Evolutionary conservation across 2,329 filamentous ascomycete species (phyloP).

Genomic region (Stemphylium lycopersici): DNA sequence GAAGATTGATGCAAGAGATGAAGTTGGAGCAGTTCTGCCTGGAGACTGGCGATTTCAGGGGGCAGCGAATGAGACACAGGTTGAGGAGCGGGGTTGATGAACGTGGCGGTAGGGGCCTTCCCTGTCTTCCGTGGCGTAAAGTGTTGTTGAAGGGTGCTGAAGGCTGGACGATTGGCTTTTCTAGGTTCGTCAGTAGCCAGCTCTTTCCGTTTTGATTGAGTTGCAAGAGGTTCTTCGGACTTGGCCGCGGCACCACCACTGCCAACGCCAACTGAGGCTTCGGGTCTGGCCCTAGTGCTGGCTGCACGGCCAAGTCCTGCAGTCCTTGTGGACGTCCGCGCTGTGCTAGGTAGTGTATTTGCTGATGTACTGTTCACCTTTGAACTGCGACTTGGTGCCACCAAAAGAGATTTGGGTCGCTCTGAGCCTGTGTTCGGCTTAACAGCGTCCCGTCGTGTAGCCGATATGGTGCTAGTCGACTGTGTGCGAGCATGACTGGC

Average conservation of each 20-base stretch:
- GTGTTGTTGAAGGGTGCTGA: conserved; percentile 49
- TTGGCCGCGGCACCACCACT: conserved; percentile 13
- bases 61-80: conserved; percentile 28
- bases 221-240: conserved; percentile 16
- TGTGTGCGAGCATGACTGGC: conserved; percentile 34
- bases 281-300: conserved; percentile 30
- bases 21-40: conserved; percentile 49
- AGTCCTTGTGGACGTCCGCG: conserved; percentile 30
- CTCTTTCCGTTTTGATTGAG: conserved; percentile 26
- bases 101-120: conserved; percentile 45
- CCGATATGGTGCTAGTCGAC: conserved; percentile 30
- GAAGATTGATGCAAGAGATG: conserved; percentile 43
- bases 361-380: conserved; percentile 13
- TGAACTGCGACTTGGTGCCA: conserved; percentile 14
- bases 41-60: conserved; percentile 40
- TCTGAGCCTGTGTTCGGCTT: conserved; percentile 23
- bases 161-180: conserved; percentile 39
- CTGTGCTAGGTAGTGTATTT: conserved; percentile 14
- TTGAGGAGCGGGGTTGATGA: conserved; percentile 40
- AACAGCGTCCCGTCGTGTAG: conserved; percentile 17
- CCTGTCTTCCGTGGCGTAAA: conserved; percentile 47
- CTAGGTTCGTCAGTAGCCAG: conserved; percentile 29
- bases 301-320: conserved; percentile 34
- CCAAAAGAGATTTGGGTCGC: conserved; percentile 34
- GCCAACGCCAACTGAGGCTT: conserved; percentile 13